Evolutionary conservation across 208 protist species (phyloP), one percentile per base, ranked within the genome.

Genomic region (Sergeia podlipaevii): DNA sequence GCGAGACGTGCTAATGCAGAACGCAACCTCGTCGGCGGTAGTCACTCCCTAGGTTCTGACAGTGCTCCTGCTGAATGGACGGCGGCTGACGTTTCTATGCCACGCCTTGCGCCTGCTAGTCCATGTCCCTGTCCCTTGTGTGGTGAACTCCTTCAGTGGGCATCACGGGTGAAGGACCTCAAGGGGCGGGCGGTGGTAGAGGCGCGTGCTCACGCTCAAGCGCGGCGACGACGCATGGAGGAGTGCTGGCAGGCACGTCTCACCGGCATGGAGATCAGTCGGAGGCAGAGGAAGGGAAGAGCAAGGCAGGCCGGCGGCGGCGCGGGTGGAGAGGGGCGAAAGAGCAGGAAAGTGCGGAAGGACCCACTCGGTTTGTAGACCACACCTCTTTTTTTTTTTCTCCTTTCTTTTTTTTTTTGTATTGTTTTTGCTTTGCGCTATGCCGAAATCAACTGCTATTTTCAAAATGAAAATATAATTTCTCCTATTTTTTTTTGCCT

Each of bases 101-200:
- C 11, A 36, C 30, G 27, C 21, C 52, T 28, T 8, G 53, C 7
- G 36, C 36, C 47, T 13, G 38, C 38, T 32, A 61, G 55, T 17
- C 66, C 81, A 3, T 81, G 65, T 26, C 46, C 50, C 6, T 94
- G 87, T 46, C 83, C 87, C 13, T 65, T 94, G 21, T 94, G 87
- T 39, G 65, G 67, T 36, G 73, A 70, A 28, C 10, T 34, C 18
- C 63, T 94, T 38, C 77, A 84, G 23, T 94, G 87, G 84, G 65
- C 66, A 3, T 41, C 70, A 13, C 55, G 89, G 23, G 60, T 91
- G 23, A 70, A 74, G 30, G 70, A 70, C 29, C 45, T 94, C 32
- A 87, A 89, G 68, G 71, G 62, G 42, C 80, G 87, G 1, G 75
- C 65, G 17, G 61, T 70, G 23, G 51, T 66, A 23, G 73, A 80